Evolutionary conservation across 176 grass and related monocot genomes (phyloP).

Genomic region (Phoenix roebelenii): DNA sequence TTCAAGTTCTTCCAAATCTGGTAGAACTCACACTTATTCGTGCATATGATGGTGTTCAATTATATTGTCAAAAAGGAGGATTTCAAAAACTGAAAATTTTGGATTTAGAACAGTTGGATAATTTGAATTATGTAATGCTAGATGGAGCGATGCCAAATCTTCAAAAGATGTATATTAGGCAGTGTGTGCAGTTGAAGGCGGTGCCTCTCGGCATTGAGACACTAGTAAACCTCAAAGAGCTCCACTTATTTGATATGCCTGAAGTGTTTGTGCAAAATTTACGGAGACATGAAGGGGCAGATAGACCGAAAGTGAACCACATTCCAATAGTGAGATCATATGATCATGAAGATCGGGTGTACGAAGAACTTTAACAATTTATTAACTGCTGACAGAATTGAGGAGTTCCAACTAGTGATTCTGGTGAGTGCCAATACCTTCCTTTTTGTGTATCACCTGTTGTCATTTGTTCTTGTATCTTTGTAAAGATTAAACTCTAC

Average conservation of each 20-base stretch:
- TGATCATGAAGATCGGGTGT: too few species aligned
- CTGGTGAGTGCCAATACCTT: too few species aligned
- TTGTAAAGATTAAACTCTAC: too few species aligned
- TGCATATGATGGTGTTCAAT: slow-evolving; percentile 16
- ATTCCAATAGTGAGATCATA: too few species aligned
- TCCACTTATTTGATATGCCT: slow-evolving; percentile 35
- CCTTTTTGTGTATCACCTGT: too few species aligned
- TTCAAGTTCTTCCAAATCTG: slow-evolving; percentile 23
- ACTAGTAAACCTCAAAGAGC: slow-evolving; percentile 23
- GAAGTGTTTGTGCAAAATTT: slow-evolving; percentile 9
- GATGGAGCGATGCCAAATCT: slow-evolving; percentile 26
- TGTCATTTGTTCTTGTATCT: too few species aligned
- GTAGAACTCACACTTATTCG: slow-evolving; percentile 24
- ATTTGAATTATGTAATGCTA: slow-evolving; percentile 11
- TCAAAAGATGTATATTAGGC: slow-evolving; percentile 28
- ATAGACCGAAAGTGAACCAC: too few species aligned
- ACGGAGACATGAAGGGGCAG: slow-evolving; percentile 1
- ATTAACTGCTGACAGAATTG: too few species aligned
- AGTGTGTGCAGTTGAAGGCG: slow-evolving; percentile 1
- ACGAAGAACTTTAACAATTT: too few species aligned
- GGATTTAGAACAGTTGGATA: slow-evolving; percentile 21
- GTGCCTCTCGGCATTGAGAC: slow-evolving; percentile 13
- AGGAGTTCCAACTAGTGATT: too few species aligned
- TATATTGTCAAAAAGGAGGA: slow-evolving; percentile 19
- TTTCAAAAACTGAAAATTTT: slow-evolving; percentile 32